phyloP scores from a whole-genome alignment of 2,329 filamentous ascomycete species.

The Microdochium bolleyi region DNA sequence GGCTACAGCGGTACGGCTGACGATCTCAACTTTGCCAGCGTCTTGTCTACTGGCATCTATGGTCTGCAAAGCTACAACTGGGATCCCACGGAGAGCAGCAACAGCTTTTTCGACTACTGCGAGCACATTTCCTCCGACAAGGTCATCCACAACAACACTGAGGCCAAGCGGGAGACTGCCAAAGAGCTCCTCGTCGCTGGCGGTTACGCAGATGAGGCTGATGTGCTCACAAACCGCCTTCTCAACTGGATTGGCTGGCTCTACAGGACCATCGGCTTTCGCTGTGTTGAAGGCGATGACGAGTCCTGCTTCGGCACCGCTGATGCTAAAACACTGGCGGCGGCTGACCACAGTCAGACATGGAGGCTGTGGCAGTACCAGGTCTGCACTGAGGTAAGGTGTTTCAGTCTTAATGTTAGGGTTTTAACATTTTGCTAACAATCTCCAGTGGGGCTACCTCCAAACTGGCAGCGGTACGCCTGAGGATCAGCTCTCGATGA shows the following conservation, averaged over 20 bases:
- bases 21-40: constrained; percentile 39
- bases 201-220: constrained; percentile 28
- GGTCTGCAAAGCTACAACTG: constrained; percentile 43
- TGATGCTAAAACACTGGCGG: constrained; percentile 22
- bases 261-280: constrained; percentile 16
- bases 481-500: constrained; percentile 51
- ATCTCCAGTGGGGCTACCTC: constrained; percentile 62
- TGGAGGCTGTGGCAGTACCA: constrained; percentile 45
- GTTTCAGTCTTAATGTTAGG: too few relatives aligned
- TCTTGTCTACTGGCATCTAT: constrained; percentile 30
- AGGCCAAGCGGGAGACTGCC: constrained; percentile 23
- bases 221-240: constrained; percentile 30
- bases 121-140: constrained; percentile 31
- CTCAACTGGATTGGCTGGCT: constrained; percentile 45
- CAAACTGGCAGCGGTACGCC: constrained; percentile 67
- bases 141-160: constrained; percentile 32
- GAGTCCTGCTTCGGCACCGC: constrained; percentile 28
- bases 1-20: constrained; percentile 34
- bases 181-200: constrained; percentile 29
- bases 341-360: constrained; percentile 26
- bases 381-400: constrained; percentile 39
- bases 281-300: constrained; percentile 16
- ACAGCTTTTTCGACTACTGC: constrained; percentile 39
- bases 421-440: constrained; percentile 4
- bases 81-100: constrained; percentile 37